Evolutionary conservation across 371 early-diverging fungal species (phyloP), one percentile per base, ranked within the genome.

Genomic region (Circinella umbellata): DNA sequence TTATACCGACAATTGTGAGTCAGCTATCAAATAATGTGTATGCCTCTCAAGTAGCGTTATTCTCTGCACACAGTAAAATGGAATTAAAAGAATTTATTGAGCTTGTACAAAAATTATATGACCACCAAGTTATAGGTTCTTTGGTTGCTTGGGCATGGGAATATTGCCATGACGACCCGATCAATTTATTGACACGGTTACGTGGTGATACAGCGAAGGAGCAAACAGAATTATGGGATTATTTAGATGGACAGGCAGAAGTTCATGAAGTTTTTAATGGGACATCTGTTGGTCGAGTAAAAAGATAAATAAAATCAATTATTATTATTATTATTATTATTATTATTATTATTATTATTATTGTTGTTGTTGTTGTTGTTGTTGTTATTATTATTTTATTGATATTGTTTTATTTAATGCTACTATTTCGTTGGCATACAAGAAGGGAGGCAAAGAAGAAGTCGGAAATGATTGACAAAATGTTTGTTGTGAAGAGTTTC

Each of bases 131-230:
- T 27, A 63, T 7, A 15, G 71, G 71, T 11, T 51, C 60, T 18
- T 59, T 63, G 46, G 39, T 71, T 53, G 71, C 71, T 46, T 71
- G 71, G 71, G 62, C 67, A 27, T 71, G 67, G 71, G 63, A 71
- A 34, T 66, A 61, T 37, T 70, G 66, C 35, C 61, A 70, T n/a
- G 53, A 38, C 14, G 65, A 64, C 48, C 48, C 51, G 1, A 35
- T 37, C 17, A 15, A 18, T 27, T 53, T 46, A 35, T 48, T 64
- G 27, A 51, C 48, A 36, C 53, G 48, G 17, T 35, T 51, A n/a
- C 53, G 37, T 17, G 38, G 65, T 57, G 35, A 27, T 34, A 27
- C 27, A 27, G 35, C 9, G 6, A 27, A 57, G 20, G 27, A 46
- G 3, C 51, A 51, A n/a, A 1, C 18, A 34, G 57, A 46, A 18